These are phyloP conservation scores for Fusarium nematophilum DNA, from an alignment of 2,329 filamentous ascomycete genomes.

Conservation along the genomic window DNA sequence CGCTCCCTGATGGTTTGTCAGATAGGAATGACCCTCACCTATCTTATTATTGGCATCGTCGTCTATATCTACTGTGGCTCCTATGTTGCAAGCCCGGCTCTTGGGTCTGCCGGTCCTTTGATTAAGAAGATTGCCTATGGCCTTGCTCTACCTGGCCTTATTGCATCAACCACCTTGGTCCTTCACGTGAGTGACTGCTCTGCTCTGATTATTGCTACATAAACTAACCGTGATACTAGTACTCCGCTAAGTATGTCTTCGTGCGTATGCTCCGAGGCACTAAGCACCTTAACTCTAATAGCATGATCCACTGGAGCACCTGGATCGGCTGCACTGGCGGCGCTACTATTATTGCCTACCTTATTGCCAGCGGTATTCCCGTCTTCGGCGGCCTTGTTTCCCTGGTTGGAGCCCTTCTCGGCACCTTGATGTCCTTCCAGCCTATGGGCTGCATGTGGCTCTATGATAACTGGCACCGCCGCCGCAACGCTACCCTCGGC, in stretches of 20 bases:
- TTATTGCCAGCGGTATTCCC: constrained; percentile 21
- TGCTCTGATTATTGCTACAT: too few species aligned
- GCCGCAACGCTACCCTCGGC: not conserved
- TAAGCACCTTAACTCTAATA: constrained; percentile 41
- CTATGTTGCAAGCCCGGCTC: constrained; percentile 56
- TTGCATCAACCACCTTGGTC: constrained; percentile 32
- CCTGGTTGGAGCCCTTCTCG: constrained; percentile 39
- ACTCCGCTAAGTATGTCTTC: constrained; percentile 14
- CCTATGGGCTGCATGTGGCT: constrained; percentile 40
- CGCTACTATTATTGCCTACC: constrained; percentile 35
- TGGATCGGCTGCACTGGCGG: constrained; percentile 43
- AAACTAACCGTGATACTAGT: not conserved
- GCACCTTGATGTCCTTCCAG: constrained; percentile 40
- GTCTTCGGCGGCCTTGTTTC: constrained; percentile 39
- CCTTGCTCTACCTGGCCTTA: constrained; percentile 37
- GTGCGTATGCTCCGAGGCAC: constrained; percentile 39
- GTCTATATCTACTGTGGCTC: constrained; percentile 58
- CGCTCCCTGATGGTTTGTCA: constrained; percentile 32
- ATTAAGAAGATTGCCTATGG: constrained; percentile 58
- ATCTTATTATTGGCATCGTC: constrained; percentile 46
- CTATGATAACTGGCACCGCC: constrained; percentile 36
- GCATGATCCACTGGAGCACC: constrained; percentile 39
- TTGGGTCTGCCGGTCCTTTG: constrained; percentile 53
- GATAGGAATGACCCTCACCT: constrained; percentile 43
- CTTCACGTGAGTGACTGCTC: constrained; percentile 30